Evolutionary conservation across 192 early-diverging fungal species (phyloP).

Genomic region (Dimargaris xerosporica): DNA sequence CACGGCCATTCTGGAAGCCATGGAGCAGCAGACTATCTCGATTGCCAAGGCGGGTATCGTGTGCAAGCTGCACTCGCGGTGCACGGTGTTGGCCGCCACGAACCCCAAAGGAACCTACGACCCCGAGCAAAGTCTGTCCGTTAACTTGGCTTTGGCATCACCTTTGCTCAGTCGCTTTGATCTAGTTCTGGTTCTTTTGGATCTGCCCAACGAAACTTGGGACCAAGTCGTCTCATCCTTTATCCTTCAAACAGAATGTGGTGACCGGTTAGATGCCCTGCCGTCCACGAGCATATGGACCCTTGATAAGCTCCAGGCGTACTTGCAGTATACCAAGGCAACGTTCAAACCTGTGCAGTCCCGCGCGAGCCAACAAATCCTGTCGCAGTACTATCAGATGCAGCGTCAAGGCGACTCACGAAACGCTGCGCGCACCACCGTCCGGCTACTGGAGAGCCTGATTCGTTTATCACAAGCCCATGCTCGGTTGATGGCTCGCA

Average conservation of each 20-base stretch:
- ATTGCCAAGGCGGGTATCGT: conserved; percentile 68
- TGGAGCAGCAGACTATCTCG: conserved; percentile 74
- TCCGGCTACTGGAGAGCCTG: conserved; percentile 43
- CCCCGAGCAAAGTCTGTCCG: conserved; percentile 31
- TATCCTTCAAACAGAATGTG: conserved; percentile 18
- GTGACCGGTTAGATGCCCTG: not conserved
- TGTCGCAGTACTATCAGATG: conserved; percentile 53
- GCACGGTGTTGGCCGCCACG: conserved; percentile 65
- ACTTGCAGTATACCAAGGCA: conserved; percentile 42
- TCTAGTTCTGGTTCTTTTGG: conserved; percentile 51
- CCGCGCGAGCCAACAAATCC: conserved; percentile 39
- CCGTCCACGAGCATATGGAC: conserved; percentile 26
- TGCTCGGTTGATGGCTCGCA: conserved; percentile 43
- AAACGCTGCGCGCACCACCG: conserved; percentile 56
- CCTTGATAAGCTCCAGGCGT: conserved; percentile 49
- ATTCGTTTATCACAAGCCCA: conserved; percentile 49
- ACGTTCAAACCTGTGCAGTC: conserved; percentile 37
- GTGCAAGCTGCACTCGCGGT: conserved; percentile 62
- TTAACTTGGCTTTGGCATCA: conserved; percentile 50
- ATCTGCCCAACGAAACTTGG: conserved; percentile 46
- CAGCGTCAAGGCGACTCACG: conserved; percentile 47
- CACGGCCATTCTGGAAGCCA: conserved; percentile 61
- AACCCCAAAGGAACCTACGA: conserved; percentile 68
- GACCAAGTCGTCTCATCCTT: conserved; percentile 37
- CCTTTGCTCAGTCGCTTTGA: conserved; percentile 64